Conservation (phyloP, 192 early-diverging fungal species). For the Tieghemiomyces parasiticus region DNA sequence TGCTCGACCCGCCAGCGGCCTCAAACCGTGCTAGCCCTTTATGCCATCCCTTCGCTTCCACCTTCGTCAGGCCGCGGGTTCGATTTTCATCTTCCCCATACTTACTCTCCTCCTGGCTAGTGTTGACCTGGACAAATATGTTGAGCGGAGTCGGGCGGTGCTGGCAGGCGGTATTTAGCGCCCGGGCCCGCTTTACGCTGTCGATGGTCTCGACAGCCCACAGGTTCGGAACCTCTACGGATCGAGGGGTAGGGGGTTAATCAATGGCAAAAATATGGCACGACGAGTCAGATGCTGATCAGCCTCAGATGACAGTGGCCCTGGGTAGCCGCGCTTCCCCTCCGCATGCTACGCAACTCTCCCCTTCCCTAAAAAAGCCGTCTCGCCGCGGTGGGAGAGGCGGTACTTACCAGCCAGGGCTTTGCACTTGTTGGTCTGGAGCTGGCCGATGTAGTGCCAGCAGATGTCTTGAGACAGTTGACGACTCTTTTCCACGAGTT, state of each 20-base stretch:
- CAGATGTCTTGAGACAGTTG: slow-evolving; percentile 72
- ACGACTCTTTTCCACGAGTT: slow-evolving; percentile 76
- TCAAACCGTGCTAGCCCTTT: no score
- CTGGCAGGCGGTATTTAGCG: slow-evolving; percentile 62
- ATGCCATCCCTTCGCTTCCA: no score
- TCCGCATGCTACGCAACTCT: neutral
- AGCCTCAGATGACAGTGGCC: no score
- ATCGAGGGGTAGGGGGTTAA: neutral
- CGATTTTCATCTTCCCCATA: no score
- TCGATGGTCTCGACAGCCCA: slow-evolving; percentile 90
- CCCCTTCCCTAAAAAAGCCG: no score
- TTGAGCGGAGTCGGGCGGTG: slow-evolving; percentile 34
- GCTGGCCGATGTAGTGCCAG: slow-evolving; percentile 94
- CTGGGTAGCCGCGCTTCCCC: no score
- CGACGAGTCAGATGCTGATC: no score
- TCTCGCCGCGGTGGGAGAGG: no score
- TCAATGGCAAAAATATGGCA: no score
- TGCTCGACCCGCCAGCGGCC: no score
- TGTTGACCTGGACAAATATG: slow-evolving; percentile 92
- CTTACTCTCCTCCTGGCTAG: slow-evolving; percentile 72
- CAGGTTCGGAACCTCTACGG: slow-evolving; percentile 61
- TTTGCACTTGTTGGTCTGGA: slow-evolving; percentile 99
- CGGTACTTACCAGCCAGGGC: slow-evolving; percentile 44
- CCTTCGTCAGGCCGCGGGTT: no score
- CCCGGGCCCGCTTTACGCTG: slow-evolving; percentile 62